phyloP scores from a whole-genome alignment of 306 rosid species.

The Glycine soja region DNA sequence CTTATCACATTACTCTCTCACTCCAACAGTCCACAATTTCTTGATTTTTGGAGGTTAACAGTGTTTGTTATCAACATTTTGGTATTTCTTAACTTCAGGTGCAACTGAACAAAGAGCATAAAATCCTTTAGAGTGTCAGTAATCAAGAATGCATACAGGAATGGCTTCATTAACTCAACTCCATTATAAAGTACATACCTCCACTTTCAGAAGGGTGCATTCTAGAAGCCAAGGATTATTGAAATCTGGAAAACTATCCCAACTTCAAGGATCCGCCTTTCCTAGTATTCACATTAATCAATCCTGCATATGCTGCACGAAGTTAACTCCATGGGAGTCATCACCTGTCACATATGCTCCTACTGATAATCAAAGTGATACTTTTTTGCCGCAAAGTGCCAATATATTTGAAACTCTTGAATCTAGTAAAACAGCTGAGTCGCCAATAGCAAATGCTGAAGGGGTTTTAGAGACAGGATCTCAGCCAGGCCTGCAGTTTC shows the following conservation, averaged over 20 bases:
- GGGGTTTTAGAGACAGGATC: slow-evolving; percentile 45
- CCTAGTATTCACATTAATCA: slow-evolving; percentile 47
- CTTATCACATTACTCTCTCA: background rate
- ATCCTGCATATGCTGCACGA: slow-evolving; percentile 62
- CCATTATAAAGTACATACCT: slow-evolving; percentile 39
- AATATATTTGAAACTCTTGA: slow-evolving; percentile 69
- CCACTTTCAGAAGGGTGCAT: slow-evolving; percentile 39
- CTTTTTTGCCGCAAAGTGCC: slow-evolving; percentile 56
- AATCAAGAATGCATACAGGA: slow-evolving; percentile 48
- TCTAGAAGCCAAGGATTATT: slow-evolving; percentile 49
- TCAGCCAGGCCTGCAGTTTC: slow-evolving; percentile 58
- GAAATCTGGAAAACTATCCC: slow-evolving; percentile 53
- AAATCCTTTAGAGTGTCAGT: slow-evolving; percentile 21
- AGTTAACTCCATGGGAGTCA: slow-evolving; percentile 76
- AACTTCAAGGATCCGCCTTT: slow-evolving; percentile 40
- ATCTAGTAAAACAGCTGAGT: slow-evolving; percentile 54
- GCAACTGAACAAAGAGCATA: slow-evolving; percentile 28
- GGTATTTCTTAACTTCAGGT: slow-evolving; percentile 44
- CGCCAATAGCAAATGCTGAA: slow-evolving; percentile 50
- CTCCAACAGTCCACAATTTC: slow-evolving; percentile 5
- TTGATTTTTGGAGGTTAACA: slow-evolving; percentile 4
- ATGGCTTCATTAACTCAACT: slow-evolving; percentile 58
- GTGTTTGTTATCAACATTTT: slow-evolving; percentile 10
- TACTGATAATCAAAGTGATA: slow-evolving; percentile 49
- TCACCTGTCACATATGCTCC: slow-evolving; percentile 66